phyloP scores from a whole-genome alignment of 352 stramenopile species.

The Phytophthora sansomeana region DNA sequence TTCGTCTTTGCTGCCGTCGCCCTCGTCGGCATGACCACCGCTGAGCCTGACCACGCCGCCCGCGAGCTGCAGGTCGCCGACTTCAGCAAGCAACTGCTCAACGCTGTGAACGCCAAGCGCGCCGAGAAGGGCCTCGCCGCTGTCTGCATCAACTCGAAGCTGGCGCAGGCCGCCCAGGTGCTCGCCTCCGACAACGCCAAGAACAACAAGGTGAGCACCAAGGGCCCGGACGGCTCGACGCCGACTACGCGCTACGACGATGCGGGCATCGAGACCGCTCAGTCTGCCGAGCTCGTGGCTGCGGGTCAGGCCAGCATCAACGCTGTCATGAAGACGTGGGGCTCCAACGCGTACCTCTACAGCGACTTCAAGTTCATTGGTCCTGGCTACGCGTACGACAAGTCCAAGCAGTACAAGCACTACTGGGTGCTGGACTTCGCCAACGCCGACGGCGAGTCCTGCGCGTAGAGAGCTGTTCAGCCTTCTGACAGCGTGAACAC shows the following conservation, averaged over 20 bases:
- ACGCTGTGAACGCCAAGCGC: conserved; percentile 48
- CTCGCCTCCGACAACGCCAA: conserved; percentile 35
- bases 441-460: conserved; percentile 22
- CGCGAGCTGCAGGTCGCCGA: conserved; percentile 42
- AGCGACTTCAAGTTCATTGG: conserved; percentile 36
- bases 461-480: conserved; percentile 21
- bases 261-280: conserved; percentile 22
- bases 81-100: conserved; percentile 46
- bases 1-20: conserved; percentile 29
- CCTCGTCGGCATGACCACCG: conserved; percentile 28
- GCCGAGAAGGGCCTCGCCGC: conserved; percentile 35
- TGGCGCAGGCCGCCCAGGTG: conserved; percentile 30
- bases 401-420: conserved; percentile 30
- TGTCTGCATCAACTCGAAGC: conserved; percentile 53
- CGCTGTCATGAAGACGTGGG: conserved; percentile 46
- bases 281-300: conserved; percentile 50
- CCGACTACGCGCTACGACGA: conserved; percentile 35
- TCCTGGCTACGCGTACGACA: conserved; percentile 35
- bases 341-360: conserved; percentile 50
- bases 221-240: conserved; percentile 41
- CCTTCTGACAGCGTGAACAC: not conserved
- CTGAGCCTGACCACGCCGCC: conserved; percentile 18
- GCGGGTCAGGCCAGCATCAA: conserved; percentile 41
- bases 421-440: conserved; percentile 46
- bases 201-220: conserved; percentile 39